Percentiles rank a stretch among this genome's conserved stretches.
Evolutionary conservation across 2,329 filamentous ascomycete genomes (phyloP).

Genomic region (Colletotrichum sp.): DNA sequence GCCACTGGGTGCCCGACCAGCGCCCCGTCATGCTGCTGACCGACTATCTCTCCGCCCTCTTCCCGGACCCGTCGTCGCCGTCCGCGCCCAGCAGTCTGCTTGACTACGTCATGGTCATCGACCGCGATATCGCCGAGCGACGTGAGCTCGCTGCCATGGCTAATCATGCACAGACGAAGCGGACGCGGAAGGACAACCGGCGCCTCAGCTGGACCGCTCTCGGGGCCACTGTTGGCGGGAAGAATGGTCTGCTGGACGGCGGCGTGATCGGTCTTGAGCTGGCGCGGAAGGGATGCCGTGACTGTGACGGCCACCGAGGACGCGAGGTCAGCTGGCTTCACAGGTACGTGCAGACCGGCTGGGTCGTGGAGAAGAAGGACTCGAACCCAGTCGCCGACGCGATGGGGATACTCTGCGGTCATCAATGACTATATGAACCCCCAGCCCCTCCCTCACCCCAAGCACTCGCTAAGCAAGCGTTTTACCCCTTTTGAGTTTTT

Average conservation of each 20-base stretch:
- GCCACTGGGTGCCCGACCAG: not conserved
- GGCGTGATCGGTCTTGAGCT: conserved; percentile 38
- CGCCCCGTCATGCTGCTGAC: conserved; percentile 28
- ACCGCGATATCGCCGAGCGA: conserved; percentile 45
- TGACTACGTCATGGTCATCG: conserved; percentile 38
- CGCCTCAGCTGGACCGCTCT: conserved; percentile 46
- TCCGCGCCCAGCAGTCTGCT: conserved; percentile 28
- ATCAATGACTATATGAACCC: not conserved
- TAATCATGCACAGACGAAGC: conserved; percentile 30
- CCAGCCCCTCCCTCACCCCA: not conserved
- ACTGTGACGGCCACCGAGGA: conserved; percentile 34
- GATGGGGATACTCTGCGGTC: conserved; percentile 6
- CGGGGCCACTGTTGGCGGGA: conserved; percentile 33
- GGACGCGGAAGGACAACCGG: conserved; percentile 28
- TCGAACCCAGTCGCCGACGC: conserved; percentile 13
- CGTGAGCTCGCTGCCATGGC: conserved; percentile 45
- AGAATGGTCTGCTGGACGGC: conserved; percentile 34
- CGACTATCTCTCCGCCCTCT: conserved; percentile 41
- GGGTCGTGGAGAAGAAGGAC: conserved; percentile 11
- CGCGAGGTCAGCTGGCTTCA: conserved; percentile 36
- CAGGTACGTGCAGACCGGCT: conserved; percentile 21
- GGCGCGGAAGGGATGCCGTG: conserved; percentile 35
- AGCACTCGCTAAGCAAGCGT: not conserved
- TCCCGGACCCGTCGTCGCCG: conserved; percentile 30
- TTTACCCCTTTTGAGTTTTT: not conserved